phyloP scores from a whole-genome alignment of 163 green algal species.

The Chloroidium sp. region DNA sequence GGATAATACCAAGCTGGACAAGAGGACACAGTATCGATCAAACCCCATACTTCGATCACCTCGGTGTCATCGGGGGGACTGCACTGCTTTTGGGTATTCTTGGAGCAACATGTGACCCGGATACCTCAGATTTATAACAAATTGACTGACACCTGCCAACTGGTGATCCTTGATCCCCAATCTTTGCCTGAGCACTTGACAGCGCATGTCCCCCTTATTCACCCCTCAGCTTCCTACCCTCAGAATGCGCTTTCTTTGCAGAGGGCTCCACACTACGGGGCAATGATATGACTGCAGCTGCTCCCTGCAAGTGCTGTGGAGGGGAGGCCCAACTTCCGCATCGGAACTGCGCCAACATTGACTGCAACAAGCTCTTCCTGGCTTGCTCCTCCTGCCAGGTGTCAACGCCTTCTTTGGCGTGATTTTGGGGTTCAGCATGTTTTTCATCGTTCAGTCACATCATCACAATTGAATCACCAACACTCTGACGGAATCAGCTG shows the following conservation, averaged over 20 bases:
- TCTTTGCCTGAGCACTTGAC: no score
- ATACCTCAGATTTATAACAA: no score
- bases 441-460: neutral
- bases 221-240: neutral
- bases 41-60: no score
- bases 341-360: slow-evolving; percentile 82
- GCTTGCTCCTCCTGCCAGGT: slow-evolving; percentile 61
- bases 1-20: no score
- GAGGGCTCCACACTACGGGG: neutral
- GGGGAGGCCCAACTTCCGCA: slow-evolving; percentile 50
- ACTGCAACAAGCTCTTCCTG: slow-evolving; percentile 92
- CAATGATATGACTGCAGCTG: slow-evolving; percentile 29
- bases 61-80: no score
- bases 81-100: no score
- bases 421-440: neutral
- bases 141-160: no score
- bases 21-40: no score
- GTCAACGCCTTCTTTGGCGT: neutral
- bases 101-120: no score
- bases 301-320: slow-evolving; percentile 49
- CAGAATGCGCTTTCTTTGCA: neutral
- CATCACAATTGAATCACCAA: neutral
- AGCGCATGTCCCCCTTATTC: no score
- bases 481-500: neutral
- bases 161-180: no score